These are phyloP conservation scores for Linaria vulgaris DNA, from an alignment of 257 asterid species.

Conservation along the genomic window DNA sequence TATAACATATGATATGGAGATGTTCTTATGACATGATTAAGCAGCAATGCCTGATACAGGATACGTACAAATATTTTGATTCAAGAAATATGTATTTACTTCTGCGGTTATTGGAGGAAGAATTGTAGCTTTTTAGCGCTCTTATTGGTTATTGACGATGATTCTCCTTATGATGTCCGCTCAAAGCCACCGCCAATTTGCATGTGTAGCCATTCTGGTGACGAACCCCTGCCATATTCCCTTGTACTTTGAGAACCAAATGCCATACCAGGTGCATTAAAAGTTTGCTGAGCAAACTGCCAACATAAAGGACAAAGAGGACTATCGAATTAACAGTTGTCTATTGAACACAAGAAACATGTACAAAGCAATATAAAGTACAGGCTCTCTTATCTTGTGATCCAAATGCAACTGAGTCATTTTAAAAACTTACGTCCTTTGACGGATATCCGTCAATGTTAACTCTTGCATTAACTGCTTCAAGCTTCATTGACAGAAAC, in stretches of 20 bases:
- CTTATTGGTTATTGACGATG: constrained; percentile 28
- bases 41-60: constrained; percentile 14
- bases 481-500: constrained; percentile 96
- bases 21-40: neutral
- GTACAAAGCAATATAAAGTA: no score
- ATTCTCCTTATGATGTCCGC: constrained; percentile 44
- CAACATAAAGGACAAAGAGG: constrained; percentile 2
- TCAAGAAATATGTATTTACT: constrained; percentile 26
- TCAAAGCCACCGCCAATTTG: constrained; percentile 90
- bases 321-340: no score
- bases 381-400: no score
- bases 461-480: constrained; percentile 73
- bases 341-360: no score
- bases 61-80: constrained; percentile 22
- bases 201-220: constrained; percentile 95
- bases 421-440: constrained; percentile 65
- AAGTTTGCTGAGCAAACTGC: constrained; percentile 58
- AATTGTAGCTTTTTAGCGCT: constrained; percentile 15
- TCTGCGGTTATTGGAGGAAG: constrained; percentile 30
- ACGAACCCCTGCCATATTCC: constrained; percentile 24
- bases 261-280: constrained; percentile 58
- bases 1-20: constrained; percentile 14
- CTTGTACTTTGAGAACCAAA: constrained; percentile 55
- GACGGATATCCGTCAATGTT: constrained; percentile 69
- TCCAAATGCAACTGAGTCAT: constrained; percentile 7